phyloP scores from a whole-genome alignment of 2,329 filamentous ascomycete species.

The Plectosphaerella cucumerina region DNA sequence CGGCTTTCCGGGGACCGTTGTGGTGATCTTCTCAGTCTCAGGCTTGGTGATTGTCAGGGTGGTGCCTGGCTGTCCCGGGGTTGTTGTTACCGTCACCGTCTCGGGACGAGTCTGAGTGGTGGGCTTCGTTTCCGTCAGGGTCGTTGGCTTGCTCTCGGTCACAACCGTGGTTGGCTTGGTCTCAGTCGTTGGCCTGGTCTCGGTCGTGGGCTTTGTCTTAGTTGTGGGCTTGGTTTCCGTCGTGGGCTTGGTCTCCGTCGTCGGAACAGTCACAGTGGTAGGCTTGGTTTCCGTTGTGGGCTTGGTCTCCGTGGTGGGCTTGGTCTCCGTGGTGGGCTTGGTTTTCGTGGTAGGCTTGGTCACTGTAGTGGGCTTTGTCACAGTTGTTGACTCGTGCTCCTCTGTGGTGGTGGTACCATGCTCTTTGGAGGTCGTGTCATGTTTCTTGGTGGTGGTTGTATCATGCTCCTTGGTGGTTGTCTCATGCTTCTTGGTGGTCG shows the following conservation, averaged over 20 bases:
- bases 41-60: neutral
- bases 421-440: too few relatives aligned
- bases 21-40: neutral
- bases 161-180: too few relatives aligned
- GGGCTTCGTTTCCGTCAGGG: too few relatives aligned
- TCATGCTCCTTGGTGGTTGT: too few relatives aligned
- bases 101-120: too few relatives aligned
- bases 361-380: neutral
- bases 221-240: neutral
- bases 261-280: neutral
- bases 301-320: neutral
- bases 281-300: neutral
- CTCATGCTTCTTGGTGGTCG: too few relatives aligned
- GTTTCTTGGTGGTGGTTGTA: too few relatives aligned
- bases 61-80: neutral
- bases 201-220: neutral
- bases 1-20: neutral
- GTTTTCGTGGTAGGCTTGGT: neutral
- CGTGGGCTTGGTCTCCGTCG: neutral
- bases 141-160: too few relatives aligned
- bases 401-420: neutral
- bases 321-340: neutral
- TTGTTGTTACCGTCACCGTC: neutral
- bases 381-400: neutral
- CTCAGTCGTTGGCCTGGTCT: neutral